Conservation (phyloP, 331 rosid genomes). For the Rosa hybrid region DNA sequence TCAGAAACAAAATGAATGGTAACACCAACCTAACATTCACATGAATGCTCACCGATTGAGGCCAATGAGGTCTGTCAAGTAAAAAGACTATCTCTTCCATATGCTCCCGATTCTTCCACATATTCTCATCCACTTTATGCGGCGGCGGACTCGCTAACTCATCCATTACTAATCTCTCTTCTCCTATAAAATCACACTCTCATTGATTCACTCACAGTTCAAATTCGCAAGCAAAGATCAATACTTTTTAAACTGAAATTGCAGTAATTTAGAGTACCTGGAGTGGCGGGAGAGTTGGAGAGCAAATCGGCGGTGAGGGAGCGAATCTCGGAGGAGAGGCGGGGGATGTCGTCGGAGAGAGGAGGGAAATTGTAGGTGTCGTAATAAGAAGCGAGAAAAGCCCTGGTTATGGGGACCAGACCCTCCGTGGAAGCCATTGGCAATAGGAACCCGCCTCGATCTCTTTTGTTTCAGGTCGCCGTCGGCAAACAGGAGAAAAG, state of each 20-base stretch:
- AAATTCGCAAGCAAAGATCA: neutral
- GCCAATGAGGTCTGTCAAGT: constrained; percentile 71
- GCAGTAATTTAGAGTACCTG: constrained; percentile 36
- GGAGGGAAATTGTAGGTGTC: constrained; percentile 73
- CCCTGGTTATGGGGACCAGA: constrained; percentile 82
- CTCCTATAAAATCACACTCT: constrained; percentile 45
- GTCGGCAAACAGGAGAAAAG: neutral
- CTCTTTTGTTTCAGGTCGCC: neutral
- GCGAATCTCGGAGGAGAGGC: constrained; percentile 68
- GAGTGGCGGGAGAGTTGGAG: constrained; percentile 40
- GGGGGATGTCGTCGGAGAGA: constrained; percentile 63
- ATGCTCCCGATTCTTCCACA: constrained; percentile 97
- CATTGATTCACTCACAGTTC: neutral
- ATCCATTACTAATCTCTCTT: constrained; percentile 51
- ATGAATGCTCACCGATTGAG: constrained; percentile 45
- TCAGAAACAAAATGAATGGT: neutral
- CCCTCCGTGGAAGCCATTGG: constrained; percentile 87
- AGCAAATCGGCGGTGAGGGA: constrained; percentile 51
- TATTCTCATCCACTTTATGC: constrained; percentile 92
- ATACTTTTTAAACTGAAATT: neutral
- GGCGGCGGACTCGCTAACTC: constrained; percentile 70
- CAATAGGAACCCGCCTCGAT: neutral
- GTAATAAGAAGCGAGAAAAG: constrained; percentile 72
- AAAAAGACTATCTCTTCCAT: constrained; percentile 77
- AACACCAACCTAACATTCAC: constrained; percentile 4